Evolutionary conservation across 495 filamentous ascomycete genomes (phyloP), one percentile per base, ranked within the genome.

Genomic region (Neurospora sp.): DNA sequence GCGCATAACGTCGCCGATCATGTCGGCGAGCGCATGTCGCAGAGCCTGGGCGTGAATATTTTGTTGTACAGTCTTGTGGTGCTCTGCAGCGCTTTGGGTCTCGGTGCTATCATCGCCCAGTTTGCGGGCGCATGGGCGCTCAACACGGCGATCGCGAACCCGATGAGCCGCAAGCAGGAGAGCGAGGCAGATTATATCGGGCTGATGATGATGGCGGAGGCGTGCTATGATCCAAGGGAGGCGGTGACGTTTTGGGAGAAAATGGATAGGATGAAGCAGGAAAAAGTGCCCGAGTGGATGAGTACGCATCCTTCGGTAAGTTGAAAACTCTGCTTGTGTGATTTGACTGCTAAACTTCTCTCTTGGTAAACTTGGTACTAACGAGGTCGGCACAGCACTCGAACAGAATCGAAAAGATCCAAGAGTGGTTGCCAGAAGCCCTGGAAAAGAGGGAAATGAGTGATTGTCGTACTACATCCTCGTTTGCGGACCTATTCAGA

Each of bases 1-100:
- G 93, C 93, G n/a, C 95, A 98, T 78, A 92, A 93, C 44, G 83
- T 97, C 1, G 94, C 94, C 2, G 89, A 89, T 44, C 95, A 98
- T 76, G 82, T 87, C 0, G 92, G 86, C 2, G 95, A 98, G 81
- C 83, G 89, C 10, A 87, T 96, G 86, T 91, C 88, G 71, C 84
- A 87, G 70, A 83, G 82, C 20, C 81, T 91, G n/a, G 78, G 91
- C 31, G 80, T 89, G 8, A 78, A 89, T 5, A 84, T 86, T 1
- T 73, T 90, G 14, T 79, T 89, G 2, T 83, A 86, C n/a, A 82
- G 78, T 37, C 22, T 81, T 44, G 80, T 92, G 20, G 76, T 85
- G 0, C 73, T 88, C 69, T 79, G 86, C 1, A 89, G 90, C 38
- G 85, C 87, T 14, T 70, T 88, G 83, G 73, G 86, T 80, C 47